Evolutionary conservation across 1,284 basidiomycete genomes (phyloP), one percentile per base, ranked within the genome.

Genomic region (Boletellus deceptivus): DNA sequence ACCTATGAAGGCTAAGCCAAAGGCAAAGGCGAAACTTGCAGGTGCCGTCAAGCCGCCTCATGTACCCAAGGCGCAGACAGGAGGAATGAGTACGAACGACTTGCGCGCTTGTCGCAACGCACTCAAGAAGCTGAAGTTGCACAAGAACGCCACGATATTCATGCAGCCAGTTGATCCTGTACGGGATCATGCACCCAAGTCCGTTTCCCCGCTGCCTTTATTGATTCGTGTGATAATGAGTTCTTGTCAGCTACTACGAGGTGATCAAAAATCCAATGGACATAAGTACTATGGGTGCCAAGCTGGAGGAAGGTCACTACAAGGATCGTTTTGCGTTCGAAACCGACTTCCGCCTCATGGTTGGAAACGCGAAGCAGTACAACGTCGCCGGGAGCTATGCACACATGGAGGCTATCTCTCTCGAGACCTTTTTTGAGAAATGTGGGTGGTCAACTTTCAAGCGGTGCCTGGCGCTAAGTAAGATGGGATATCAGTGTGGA

Each of bases 231-330:
- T 35, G 22, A 38, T 53, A 8, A 66, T 11, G 14, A 0, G 4
- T 6, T 40, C 2, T 14, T 24, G 20, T 48, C 56, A 93, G 91
- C 58, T 98, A 98, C 70, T 93, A 93, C 61, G 84, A 90, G 47
- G 73, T 96, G 52, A 90, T 99, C 71, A 90, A 91, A 67, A 77
- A 88, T 14, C 96, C 97, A 0, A 98, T 99, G 92, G 96, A 99
- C 67, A 75, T 99, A 13, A 86, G 85, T 44, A 95, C 93, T 0
- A 91, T 97, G 74, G 76, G 78, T 18, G 89, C 89, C 48, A 98
- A 97, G 70, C 74, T 99, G 22, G 86, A 93, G 61, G 83, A 80
- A 53, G 93, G 93, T 0, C 82, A 94, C 46, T 99, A 98, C 73
- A 80, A 83, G 54, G 83, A 91, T 61, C 85, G 94, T 20, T 84